Evolutionary conservation across 257 asterid genomes (phyloP).

Genomic region (Orobanche coerulescens): DNA sequence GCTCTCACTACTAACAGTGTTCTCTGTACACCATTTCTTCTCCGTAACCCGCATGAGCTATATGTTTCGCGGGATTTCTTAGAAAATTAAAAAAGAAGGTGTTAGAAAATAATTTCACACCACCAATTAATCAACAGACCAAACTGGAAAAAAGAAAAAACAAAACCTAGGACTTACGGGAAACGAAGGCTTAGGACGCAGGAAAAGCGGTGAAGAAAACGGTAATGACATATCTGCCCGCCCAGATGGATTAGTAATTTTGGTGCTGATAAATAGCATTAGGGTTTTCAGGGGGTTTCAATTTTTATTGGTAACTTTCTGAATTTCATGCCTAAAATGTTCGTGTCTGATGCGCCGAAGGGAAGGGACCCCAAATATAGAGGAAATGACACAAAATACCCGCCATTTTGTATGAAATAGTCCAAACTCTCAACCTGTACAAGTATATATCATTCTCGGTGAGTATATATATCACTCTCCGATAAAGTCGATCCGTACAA

Average conservation of each 20-base stretch:
- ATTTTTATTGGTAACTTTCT: too few species aligned
- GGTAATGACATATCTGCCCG: constrained; percentile 25
- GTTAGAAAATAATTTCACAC: neutral
- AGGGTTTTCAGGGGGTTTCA: constrained; percentile 36
- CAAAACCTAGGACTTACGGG: constrained; percentile 29
- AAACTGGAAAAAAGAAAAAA: neutral
- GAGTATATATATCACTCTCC: too few species aligned
- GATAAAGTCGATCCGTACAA: too few species aligned
- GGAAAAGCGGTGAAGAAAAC: constrained; percentile 33
- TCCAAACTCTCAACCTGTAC: too few species aligned
- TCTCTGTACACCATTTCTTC: constrained; percentile 24
- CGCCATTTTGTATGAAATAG: too few species aligned
- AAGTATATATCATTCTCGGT: too few species aligned
- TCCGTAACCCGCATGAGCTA: constrained; percentile 29
- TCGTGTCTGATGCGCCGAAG: too few species aligned
- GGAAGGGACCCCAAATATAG: too few species aligned
- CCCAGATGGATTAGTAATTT: neutral
- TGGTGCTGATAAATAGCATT: constrained; percentile 1
- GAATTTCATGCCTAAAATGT: too few species aligned
- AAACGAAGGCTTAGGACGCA: constrained; percentile 18
- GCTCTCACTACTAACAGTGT: constrained; percentile 49
- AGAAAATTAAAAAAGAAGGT: constrained; percentile 11
- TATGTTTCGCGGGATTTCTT: constrained; percentile 39
- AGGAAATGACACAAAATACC: too few species aligned
- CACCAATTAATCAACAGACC: neutral